Percentiles rank a stretch among this genome's conserved stretches.
Evolutionary conservation across 805 yeast genomes (phyloP).

Genomic region (Candida maltosa): DNA sequence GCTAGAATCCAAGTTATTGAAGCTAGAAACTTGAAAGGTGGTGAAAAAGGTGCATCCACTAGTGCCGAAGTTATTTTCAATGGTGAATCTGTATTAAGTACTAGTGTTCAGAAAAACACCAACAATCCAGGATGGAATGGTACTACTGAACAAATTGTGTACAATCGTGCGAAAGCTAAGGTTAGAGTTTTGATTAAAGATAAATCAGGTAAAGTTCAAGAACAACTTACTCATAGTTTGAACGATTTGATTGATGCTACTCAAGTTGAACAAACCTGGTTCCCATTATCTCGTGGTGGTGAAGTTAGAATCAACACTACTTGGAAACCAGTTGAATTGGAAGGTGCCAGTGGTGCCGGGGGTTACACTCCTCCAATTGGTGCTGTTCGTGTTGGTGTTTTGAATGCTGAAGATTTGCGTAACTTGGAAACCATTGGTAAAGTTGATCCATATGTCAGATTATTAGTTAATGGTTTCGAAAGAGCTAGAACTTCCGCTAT

Average conservation of each 20-base stretch:
- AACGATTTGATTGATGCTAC: conserved; percentile 72
- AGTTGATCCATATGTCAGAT: conserved; percentile 86
- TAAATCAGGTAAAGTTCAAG: conserved; percentile 52
- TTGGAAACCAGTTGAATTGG: conserved; percentile 85
- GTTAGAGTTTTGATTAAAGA: conserved; percentile 63
- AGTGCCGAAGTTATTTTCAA: conserved; percentile 71
- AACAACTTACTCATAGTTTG: conserved; percentile 55
- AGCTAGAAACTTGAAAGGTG: conserved; percentile 52
- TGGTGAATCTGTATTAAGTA: conserved; percentile 54
- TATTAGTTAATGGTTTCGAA: conserved; percentile 72
- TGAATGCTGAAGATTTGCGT: conserved; percentile 68
- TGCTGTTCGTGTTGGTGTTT: conserved; percentile 70
- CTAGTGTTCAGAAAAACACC: conserved; percentile 57
- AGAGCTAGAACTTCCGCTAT: conserved; percentile 73
- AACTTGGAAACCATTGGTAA: conserved; percentile 88
- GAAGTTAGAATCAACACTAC: conserved; percentile 63
- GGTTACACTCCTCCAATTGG: conserved; percentile 96
- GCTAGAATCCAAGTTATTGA: conserved; percentile 63
- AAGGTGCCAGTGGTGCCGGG: conserved; percentile 63
- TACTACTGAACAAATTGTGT: conserved; percentile 62
- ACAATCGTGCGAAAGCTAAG: conserved; percentile 68
- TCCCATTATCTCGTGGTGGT: conserved; percentile 71
- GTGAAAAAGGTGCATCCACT: conserved; percentile 50
- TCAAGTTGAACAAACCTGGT: conserved; percentile 76
- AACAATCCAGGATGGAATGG: conserved; percentile 67